Evolutionary conservation across 116 monocot genomes (phyloP).

Genomic region (Dioscorea cayenensis): DNA sequence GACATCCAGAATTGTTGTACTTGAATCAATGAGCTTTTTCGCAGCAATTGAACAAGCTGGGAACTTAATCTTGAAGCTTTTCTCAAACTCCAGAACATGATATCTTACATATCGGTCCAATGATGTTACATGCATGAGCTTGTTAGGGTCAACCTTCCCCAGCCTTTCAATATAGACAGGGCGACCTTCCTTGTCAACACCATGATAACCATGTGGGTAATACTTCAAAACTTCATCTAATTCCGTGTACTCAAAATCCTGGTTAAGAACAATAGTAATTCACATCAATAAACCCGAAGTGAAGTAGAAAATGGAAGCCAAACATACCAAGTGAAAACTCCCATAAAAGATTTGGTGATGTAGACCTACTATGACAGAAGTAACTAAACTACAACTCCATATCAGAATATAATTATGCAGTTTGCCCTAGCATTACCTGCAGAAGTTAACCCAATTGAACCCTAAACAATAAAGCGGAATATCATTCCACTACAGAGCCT

Average conservation of each 20-base stretch:
- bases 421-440: too few species aligned
- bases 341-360: neutral
- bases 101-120: conserved; percentile 53
- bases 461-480: too few species aligned
- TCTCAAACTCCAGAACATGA: conserved; percentile 60
- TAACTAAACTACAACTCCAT: too few species aligned
- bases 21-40: conserved; percentile 56
- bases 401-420: too few species aligned
- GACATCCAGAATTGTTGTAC: conserved; percentile 62
- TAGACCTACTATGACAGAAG: too few species aligned
- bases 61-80: conserved; percentile 39
- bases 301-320: neutral
- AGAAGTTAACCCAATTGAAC: too few species aligned
- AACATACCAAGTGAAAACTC: neutral
- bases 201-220: conserved; percentile 65
- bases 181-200: conserved; percentile 57
- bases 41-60: conserved; percentile 62
- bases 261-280: neutral
- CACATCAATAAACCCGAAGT: neutral
- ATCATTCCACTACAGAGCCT: too few species aligned
- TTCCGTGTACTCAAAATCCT: conserved; percentile 54
- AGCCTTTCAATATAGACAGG: conserved; percentile 56
- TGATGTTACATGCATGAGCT: conserved; percentile 53
- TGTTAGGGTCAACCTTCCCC: conserved; percentile 48
- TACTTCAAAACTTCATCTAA: conserved; percentile 37